These are phyloP conservation scores for Backusella tuberculispora DNA, from an alignment of 192 early-diverging fungal genomes.

Conservation along the genomic window DNA sequence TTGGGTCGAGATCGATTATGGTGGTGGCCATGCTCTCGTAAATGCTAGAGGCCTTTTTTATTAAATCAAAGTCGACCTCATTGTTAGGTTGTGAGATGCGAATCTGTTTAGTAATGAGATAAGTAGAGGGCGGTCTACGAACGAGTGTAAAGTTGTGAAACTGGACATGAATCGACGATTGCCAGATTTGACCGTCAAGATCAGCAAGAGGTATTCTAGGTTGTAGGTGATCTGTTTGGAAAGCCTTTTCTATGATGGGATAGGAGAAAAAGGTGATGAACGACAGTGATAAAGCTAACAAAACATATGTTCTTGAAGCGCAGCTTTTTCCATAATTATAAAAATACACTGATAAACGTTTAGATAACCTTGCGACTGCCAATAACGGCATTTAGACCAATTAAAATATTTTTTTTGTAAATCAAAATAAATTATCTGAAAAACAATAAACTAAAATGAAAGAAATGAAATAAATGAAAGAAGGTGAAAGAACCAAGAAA, in stretches of 20 bases:
- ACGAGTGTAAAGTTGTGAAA: constrained; percentile 3
- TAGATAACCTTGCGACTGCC: constrained; percentile 12
- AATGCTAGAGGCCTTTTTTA: constrained; percentile 24
- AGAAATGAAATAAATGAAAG: constrained; percentile 3
- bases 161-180: constrained; percentile 24
- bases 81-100: constrained; percentile 22
- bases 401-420: neutral
- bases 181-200: constrained; percentile 32
- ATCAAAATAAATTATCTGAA: neutral
- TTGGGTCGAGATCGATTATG: neutral
- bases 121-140: neutral
- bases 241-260: neutral
- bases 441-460: too few species aligned
- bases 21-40: constrained; percentile 14
- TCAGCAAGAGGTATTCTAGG: constrained; percentile 1
- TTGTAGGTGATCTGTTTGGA: constrained; percentile 3
- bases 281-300: constrained; percentile 20
- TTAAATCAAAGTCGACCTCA: constrained; percentile 22
- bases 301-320: constrained; percentile 23
- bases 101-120: constrained; percentile 23
- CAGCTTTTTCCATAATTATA: constrained; percentile 32
- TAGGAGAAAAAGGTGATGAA: constrained; percentile 23
- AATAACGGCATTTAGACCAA: constrained; percentile 23
- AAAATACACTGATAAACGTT: constrained; percentile 21
- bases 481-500: neutral